These are phyloP conservation scores for Pontederia crassipes DNA, from an alignment of 176 grass and related monocot genomes.

Conservation along the genomic window DNA sequence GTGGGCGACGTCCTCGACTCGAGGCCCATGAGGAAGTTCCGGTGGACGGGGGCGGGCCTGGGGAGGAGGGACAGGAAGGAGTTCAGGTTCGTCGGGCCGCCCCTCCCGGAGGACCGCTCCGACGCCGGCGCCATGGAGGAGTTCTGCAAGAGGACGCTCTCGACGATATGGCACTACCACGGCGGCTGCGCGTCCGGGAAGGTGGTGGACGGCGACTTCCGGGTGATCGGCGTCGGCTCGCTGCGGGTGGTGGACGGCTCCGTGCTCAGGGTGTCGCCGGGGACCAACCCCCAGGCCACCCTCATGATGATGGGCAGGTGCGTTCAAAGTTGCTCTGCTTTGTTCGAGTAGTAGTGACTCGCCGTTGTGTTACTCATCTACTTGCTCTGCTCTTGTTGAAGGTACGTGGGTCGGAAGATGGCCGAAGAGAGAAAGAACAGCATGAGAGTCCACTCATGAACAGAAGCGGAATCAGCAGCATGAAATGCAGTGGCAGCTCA, in stretches of 20 bases:
- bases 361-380: no score
- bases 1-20: conserved; percentile 49
- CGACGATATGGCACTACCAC: conserved; percentile 91
- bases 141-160: conserved; percentile 60
- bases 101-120: conserved; percentile 42
- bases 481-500: no score
- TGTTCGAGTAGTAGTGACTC: no score
- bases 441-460: no score
- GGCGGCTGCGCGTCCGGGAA: conserved; percentile 63
- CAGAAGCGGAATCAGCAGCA: no score
- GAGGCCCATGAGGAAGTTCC: conserved; percentile 52
- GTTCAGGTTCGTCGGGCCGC: conserved; percentile 45
- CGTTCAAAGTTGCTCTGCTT: no score
- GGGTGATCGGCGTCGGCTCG: conserved; percentile 32
- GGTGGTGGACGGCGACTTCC: conserved; percentile 66
- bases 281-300: conserved; percentile 87
- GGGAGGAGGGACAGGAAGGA: conserved; percentile 38
- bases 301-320: conserved; percentile 96
- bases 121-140: conserved; percentile 31
- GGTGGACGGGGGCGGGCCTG: conserved; percentile 10
- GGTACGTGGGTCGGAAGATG: no score
- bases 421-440: no score
- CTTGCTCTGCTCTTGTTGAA: no score
- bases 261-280: conserved; percentile 53
- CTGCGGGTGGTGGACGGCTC: conserved; percentile 81